Percentiles rank a stretch among this genome's conserved stretches.
These are phyloP conservation scores for Sutorius eximius DNA, from an alignment of 1,284 basidiomycete species.

Conservation along the genomic window DNA sequence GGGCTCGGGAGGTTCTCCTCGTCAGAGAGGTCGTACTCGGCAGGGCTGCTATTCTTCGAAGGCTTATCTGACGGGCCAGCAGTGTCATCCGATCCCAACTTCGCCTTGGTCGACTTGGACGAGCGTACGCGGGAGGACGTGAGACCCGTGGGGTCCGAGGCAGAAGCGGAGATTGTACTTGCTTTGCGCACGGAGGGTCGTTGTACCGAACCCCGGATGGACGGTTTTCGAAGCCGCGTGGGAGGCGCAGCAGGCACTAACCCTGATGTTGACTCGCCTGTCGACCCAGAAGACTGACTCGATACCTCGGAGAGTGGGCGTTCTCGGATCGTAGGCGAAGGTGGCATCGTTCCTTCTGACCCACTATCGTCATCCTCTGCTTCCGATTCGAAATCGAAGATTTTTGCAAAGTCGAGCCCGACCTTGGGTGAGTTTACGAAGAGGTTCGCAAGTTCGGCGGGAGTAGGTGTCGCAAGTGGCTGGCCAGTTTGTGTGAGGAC, in stretches of 20 bases:
- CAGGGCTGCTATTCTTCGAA: slow-evolving; percentile 11
- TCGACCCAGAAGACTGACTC: slow-evolving; percentile 29
- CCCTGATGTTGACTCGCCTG: slow-evolving; percentile 17
- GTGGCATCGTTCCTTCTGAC: slow-evolving; percentile 25
- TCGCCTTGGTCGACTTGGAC: slow-evolving; percentile 19
- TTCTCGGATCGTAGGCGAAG: slow-evolving; percentile 36
- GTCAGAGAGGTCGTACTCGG: slow-evolving; percentile 65
- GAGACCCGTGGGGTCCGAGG: slow-evolving; percentile 35
- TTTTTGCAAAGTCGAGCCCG: slow-evolving; percentile 69
- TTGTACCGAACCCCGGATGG: slow-evolving; percentile 26
- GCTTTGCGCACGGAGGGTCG: slow-evolving; percentile 19
- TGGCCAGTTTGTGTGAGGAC: slow-evolving; percentile 74
- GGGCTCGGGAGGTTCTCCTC: slow-evolving; percentile 85
- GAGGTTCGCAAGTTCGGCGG: slow-evolving; percentile 59
- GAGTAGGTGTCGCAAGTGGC: slow-evolving; percentile 64
- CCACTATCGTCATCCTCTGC: slow-evolving; percentile 27
- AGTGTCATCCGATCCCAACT: background rate
- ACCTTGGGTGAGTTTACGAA: slow-evolving; percentile 66
- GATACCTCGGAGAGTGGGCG: slow-evolving; percentile 25
- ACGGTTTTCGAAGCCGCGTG: slow-evolving; percentile 35
- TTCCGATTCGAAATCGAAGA: slow-evolving; percentile 58
- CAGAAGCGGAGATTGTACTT: slow-evolving; percentile 23
- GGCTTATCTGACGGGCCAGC: slow-evolving; percentile 10
- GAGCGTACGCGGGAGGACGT: slow-evolving; percentile 12
- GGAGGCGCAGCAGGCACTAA: slow-evolving; percentile 10